These are phyloP conservation scores for Populus hybrid DNA, from an alignment of 441 rosid species.

Conservation along the genomic window DNA sequence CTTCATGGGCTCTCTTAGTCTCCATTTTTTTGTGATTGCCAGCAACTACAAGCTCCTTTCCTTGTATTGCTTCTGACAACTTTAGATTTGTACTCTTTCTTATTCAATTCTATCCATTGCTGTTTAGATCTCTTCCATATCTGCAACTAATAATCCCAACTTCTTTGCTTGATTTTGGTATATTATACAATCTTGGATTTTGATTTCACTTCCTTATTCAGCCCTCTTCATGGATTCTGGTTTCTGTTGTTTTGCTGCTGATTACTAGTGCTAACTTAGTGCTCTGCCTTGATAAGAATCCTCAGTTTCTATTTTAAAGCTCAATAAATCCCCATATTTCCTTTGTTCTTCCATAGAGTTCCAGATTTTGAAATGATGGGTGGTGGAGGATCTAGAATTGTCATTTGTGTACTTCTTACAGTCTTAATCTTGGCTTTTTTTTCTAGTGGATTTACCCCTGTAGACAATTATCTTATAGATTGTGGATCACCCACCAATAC, in stretches of 20 bases:
- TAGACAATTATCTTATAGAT: slow-evolving; percentile 72
- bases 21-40: not conserved
- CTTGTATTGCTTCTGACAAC: not conserved
- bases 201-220: slow-evolving; percentile 14
- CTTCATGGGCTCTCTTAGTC: not conserved
- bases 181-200: not conserved
- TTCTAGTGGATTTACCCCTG: slow-evolving; percentile 58
- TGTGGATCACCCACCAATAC: slow-evolving; percentile 72
- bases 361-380: slow-evolving; percentile 29
- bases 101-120: not conserved
- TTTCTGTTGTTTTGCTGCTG: slow-evolving; percentile 7
- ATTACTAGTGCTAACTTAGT: not conserved
- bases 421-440: slow-evolving; percentile 42
- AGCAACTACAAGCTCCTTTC: not conserved
- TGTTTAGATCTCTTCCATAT: not conserved
- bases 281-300: slow-evolving; percentile 8
- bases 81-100: not conserved
- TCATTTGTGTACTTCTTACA: slow-evolving; percentile 32
- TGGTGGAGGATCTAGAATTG: slow-evolving; percentile 16
- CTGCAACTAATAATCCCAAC: not conserved
- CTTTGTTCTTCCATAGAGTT: slow-evolving; percentile 19
- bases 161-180: slow-evolving; percentile 1
- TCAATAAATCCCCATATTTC: slow-evolving; percentile 7
- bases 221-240: slow-evolving; percentile 6
- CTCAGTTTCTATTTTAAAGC: slow-evolving; percentile 16